Conservation (phyloP, 176 grass and related monocot genomes). For the Bonia amplexicaulis region DNA sequence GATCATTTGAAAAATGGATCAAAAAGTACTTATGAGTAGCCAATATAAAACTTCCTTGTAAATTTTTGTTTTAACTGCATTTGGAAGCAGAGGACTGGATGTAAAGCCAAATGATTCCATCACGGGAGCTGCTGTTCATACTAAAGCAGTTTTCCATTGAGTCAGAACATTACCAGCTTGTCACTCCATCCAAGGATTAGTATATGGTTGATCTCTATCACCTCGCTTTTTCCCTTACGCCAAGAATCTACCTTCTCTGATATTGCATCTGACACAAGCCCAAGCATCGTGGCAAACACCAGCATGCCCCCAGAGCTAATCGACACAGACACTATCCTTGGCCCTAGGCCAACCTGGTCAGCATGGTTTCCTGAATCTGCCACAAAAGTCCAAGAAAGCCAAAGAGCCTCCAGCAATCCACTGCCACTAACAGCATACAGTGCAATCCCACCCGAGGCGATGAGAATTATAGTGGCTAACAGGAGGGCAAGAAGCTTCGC, state of each 20-base stretch:
- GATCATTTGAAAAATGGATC: background rate
- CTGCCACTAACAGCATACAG: constrained; percentile 63
- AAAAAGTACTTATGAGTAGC: background rate
- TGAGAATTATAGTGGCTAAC: constrained; percentile 71
- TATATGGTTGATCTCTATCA: constrained; percentile 96
- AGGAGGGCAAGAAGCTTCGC: constrained; percentile 90
- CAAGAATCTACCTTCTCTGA: constrained; percentile 99
- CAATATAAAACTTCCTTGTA: background rate
- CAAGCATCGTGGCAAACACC: constrained; percentile 95
- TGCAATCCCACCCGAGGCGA: constrained; percentile 73
- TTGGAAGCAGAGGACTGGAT: background rate
- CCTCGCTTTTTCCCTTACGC: constrained; percentile 96
- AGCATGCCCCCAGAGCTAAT: constrained; percentile 95
- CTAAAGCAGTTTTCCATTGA: constrained; percentile 1
- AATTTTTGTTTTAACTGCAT: background rate
- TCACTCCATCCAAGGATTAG: constrained; percentile 98
- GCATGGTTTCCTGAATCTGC: constrained; percentile 98
- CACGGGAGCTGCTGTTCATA: background rate
- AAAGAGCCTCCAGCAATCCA: constrained; percentile 82
- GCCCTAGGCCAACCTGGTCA: constrained; percentile 77
- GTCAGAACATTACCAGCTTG: constrained; percentile 67
- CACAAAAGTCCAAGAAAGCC: constrained; percentile 99
- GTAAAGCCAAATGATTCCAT: background rate
- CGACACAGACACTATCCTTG: constrained; percentile 82
- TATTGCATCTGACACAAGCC: constrained; percentile 99